Conservation (phyloP, 225 moss, liverwort and hornwort genomes). For the Marchantia paleacea region DNA sequence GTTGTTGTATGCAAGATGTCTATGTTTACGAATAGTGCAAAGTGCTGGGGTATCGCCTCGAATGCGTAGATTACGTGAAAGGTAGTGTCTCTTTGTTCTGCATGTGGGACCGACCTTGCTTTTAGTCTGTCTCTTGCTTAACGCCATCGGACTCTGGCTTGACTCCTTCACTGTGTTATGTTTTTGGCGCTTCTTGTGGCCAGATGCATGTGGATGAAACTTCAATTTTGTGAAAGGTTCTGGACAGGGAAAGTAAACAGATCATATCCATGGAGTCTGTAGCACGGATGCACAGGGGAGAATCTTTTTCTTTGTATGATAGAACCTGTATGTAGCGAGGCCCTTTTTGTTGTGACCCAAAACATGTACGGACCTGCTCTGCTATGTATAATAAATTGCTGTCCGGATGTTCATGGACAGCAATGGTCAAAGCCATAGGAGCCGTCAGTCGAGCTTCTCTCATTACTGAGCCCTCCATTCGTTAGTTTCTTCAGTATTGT, state of each 20-base stretch:
- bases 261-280: background rate
- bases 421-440: background rate
- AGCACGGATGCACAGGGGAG: background rate
- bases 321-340: background rate
- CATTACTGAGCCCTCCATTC: too few relatives aligned
- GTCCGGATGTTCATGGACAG: background rate
- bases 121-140: background rate
- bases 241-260: constrained; percentile 4
- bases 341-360: background rate
- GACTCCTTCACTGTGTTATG: constrained; percentile 3
- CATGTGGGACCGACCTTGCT: background rate
- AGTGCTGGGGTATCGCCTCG: background rate
- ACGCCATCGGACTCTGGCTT: background rate
- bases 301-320: background rate
- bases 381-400: too few relatives aligned
- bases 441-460: background rate
- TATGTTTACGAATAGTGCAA: background rate
- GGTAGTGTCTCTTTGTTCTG: background rate
- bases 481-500: too few relatives aligned
- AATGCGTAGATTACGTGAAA: background rate
- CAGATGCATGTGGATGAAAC: constrained; percentile 17
- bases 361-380: too few relatives aligned
- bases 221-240: constrained; percentile 5
- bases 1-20: too few relatives aligned
- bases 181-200: constrained; percentile 9